Conservation (phyloP, 1,284 basidiomycete species). For the Cryptococcus sp. region DNA sequence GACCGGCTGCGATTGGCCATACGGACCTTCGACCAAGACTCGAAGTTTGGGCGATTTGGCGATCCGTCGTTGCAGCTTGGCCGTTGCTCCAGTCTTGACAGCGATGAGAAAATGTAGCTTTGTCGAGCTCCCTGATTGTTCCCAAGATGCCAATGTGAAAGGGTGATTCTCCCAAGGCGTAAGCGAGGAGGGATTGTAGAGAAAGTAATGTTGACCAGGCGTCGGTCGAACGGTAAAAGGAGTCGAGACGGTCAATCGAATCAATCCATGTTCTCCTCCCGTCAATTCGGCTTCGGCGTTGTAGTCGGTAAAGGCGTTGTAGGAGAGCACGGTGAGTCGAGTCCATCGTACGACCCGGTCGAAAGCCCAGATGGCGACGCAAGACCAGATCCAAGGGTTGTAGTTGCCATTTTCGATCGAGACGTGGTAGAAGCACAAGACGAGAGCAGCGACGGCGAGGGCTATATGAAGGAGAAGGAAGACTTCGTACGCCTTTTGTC, state of each 20-base stretch:
- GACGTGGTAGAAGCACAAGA: constrained; percentile 29
- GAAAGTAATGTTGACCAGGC: constrained; percentile 7
- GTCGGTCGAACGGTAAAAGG: neutral
- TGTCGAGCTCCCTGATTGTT: neutral
- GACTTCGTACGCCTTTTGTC: constrained; percentile 24
- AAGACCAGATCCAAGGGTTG: constrained; percentile 9
- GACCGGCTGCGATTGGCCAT: constrained; percentile 21
- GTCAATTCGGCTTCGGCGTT: constrained; percentile 1
- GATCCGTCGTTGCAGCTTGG: constrained; percentile 6
- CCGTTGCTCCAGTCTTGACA: neutral
- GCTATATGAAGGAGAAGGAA: constrained; percentile 33
- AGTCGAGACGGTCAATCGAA: constrained; percentile 2
- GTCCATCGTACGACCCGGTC: constrained; percentile 11
- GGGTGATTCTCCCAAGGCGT: constrained; percentile 16
- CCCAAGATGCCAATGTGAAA: constrained; percentile 6
- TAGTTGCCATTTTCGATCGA: constrained; percentile 12
- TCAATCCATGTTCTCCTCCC: constrained; percentile 3
- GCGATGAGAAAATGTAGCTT: neutral
- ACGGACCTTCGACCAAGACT: constrained; percentile 35
- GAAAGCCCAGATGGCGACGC: constrained; percentile 13
- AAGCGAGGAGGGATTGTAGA: constrained; percentile 2
- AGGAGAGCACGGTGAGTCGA: neutral
- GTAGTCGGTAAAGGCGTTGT: neutral
- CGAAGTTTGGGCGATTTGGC: constrained; percentile 1
- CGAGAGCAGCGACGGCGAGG: constrained; percentile 28